Evolutionary conservation across 2,329 filamentous ascomycete genomes (phyloP), one percentile per base, ranked within the genome.

Genomic region (Lecanoromycetidae sp.): DNA sequence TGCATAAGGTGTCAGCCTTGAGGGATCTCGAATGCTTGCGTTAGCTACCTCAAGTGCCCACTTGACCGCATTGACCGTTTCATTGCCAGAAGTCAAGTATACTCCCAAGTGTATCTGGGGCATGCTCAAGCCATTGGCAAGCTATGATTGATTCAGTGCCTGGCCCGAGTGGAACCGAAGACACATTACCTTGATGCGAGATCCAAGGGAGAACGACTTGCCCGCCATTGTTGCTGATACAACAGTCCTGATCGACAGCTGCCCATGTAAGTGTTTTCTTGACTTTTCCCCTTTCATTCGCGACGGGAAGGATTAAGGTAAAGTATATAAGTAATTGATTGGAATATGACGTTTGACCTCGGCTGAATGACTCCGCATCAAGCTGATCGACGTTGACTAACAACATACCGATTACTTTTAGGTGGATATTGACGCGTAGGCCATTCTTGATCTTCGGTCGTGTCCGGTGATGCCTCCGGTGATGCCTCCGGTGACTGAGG

Each of bases 21-120:
- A 4, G 5, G 6, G 12, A 23, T 1, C 15, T 13, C 5, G 20
- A 6, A 32, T 17, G 15, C 7, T 3, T 15, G 13, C n/a, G 5
- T 23, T 37, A 41, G 71, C 69, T 51, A 69, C 70, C 44, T 69
- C 66, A 1, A 84, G 66, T 8, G 72, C 80, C 62, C 66, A 74
- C 37, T 65, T 66, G 2, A 85, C 77, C 1, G 80, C 71, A 22
- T 68, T 61, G 8, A 66, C 68, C 15, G 77, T 79, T 57, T 84
- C 79, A 22, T 61, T 61, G 1, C 80, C 76, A 3, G 72, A 75
- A 62, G 82, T 83, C 66, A 82, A 71, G 64, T 87, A 87, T 9
- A 87, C 76, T 4, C 83, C 83, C 1, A 87, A 73, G 54, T 87
- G 82, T 55, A 87, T 77, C 56, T 75, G 76, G 12, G 83, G 83